Evolutionary conservation across 805 yeast genomes (phyloP).

Genomic region (Ogataea pilisensis): DNA sequence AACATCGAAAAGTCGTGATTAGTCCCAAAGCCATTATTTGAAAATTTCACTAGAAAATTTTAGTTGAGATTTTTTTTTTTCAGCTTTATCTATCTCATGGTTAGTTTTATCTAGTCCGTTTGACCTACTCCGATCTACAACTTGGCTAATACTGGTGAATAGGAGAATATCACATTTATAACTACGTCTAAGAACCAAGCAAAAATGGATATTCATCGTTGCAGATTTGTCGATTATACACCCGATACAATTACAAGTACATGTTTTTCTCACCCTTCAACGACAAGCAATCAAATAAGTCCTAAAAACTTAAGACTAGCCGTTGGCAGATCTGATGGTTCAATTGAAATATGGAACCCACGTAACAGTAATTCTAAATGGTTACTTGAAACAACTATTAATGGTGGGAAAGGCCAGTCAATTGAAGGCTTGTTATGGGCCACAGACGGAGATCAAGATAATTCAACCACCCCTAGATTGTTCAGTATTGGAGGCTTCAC

Average conservation of each 20-base stretch:
- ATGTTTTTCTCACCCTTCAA: slow-evolving; percentile 65
- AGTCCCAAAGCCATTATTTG: too few relatives aligned
- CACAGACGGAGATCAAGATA: slow-evolving; percentile 36
- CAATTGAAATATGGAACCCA: slow-evolving; percentile 95
- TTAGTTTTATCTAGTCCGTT: too few relatives aligned
- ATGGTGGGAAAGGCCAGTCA: slow-evolving; percentile 79
- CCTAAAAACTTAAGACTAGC: slow-evolving; percentile 71
- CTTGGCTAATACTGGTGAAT: too few relatives aligned
- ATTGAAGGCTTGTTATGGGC: slow-evolving; percentile 90
- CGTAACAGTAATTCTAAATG: slow-evolving; percentile 51
- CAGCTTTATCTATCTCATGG: too few relatives aligned
- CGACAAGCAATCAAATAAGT: slow-evolving; percentile 35
- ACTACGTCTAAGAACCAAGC: neutral
- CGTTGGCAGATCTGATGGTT: slow-evolving; percentile 90
- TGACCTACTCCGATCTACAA: too few relatives aligned
- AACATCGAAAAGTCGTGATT: too few relatives aligned
- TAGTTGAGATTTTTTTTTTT: too few relatives aligned
- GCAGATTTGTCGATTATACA: slow-evolving; percentile 84
- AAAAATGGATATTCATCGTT: slow-evolving; percentile 76
- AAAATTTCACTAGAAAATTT: too few relatives aligned
- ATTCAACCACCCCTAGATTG: slow-evolving; percentile 48
- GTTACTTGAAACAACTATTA: slow-evolving; percentile 69
- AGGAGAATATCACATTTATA: neutral
- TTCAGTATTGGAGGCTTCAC: slow-evolving; percentile 96
- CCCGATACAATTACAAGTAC: slow-evolving; percentile 82